phyloP scores from a whole-genome alignment of 768 basidiomycete genomes.

The Mycena albidolilacea region DNA sequence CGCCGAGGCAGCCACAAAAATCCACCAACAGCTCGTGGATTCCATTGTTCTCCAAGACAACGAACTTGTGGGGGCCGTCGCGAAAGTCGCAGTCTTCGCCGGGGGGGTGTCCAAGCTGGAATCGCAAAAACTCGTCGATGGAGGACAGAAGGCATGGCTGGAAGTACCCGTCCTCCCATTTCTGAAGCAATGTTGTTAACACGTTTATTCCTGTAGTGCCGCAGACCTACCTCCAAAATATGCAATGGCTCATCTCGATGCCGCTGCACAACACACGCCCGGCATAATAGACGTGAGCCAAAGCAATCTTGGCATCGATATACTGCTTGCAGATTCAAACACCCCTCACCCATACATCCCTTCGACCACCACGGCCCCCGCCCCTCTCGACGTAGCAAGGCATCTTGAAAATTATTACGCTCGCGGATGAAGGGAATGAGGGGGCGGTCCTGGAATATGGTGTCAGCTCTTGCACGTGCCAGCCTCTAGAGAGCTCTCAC shows the following conservation, averaged over 20 bases:
- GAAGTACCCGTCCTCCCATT: constrained; percentile 41
- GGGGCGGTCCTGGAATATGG: constrained; percentile 1
- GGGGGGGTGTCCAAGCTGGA: constrained; percentile 42
- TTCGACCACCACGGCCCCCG: constrained; percentile 30
- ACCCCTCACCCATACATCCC: constrained; percentile 24
- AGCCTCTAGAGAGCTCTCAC: background rate
- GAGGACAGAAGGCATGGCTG: constrained; percentile 3
- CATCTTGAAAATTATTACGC: constrained; percentile 37
- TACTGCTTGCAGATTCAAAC: background rate
- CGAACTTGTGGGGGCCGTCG: constrained; percentile 21
- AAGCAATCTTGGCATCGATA: constrained; percentile 38
- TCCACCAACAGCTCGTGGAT: constrained; percentile 39
- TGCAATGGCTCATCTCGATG: constrained; percentile 40
- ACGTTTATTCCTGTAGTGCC: background rate
- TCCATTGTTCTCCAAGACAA: constrained; percentile 43
- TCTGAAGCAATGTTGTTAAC: constrained; percentile 16
- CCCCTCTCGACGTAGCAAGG: constrained; percentile 35
- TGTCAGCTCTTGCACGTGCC: background rate
- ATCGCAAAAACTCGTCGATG: background rate
- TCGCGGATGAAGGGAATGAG: background rate
- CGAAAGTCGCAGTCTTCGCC: constrained; percentile 32
- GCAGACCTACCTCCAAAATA: constrained; percentile 35
- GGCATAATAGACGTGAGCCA: constrained; percentile 31
- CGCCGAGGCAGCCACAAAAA: constrained; percentile 40
- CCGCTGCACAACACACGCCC: constrained; percentile 31